Base-by-base conservation (phyloP, 805 yeast species). In the Kodamaea hsintzibuensis region DNA sequence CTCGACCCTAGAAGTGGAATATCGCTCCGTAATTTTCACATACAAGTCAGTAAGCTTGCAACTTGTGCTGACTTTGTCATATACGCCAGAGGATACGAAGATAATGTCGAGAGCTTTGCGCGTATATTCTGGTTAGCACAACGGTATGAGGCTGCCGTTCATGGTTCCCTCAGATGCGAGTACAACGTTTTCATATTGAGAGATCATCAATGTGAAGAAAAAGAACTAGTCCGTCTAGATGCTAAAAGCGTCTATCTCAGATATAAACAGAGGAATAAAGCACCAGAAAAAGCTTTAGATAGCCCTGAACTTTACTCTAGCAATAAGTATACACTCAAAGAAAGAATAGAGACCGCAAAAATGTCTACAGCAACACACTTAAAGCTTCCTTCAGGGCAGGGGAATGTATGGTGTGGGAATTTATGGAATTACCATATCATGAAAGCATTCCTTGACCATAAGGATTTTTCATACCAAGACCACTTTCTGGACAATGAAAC, bases 1-100 rank as follows among this genome's bases (percentile, higher is more conserved):
- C 65, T 85, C 61, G 92, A 88, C 60, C 93, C 91, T 13, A 82
- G 77, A 53, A 75, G 80, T 43, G 95, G 96, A 3, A 84, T 89
- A 5, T 83, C 90, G 2, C 77, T 91, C 52, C 79, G 98, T 57
- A 89, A 92, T 64, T 92, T 91, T 68, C 91, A 89, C 64, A 83
- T 88, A 53, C 98, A 93, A 70, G 88, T 85, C 16, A 80, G 91
- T n/a, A 91, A 91, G 64, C 73, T 86, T 56, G 88, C 95, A 35
- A 76, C 83, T 25, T 76, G 91, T 8, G 79, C 95, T 0, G 96
- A 89, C 63, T 81, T 91, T 49, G 73, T 90, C 5, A 82, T 92
- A n/a, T 93, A 91, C 66, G 64, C 59, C 7, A 16, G 39, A n/a
- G 55, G 45, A 3, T 9, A 61, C 19, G 37, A 55, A 33, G 45